These are phyloP conservation scores for Syzygium jambos DNA, from an alignment of 345 rosid species.

Conservation along the genomic window DNA sequence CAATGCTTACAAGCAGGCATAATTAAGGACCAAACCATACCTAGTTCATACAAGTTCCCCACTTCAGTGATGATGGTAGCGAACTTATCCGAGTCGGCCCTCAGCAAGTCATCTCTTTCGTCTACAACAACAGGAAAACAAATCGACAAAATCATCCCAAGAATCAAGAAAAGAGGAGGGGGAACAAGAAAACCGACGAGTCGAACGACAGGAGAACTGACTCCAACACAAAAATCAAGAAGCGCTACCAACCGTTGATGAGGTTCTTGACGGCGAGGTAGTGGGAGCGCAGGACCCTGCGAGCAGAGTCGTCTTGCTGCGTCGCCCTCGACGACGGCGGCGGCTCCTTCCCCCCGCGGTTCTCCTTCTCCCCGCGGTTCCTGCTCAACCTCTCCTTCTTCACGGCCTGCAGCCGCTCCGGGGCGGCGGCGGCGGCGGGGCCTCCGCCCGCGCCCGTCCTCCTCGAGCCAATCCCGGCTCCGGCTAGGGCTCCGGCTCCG, in stretches of 20 bases:
- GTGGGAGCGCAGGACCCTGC: slow-evolving; percentile 66
- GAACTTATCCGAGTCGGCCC: slow-evolving; percentile 55
- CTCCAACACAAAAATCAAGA: not conserved
- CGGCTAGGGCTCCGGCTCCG: not conserved
- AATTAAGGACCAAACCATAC: slow-evolving; percentile 11
- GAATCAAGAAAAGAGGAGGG: not conserved
- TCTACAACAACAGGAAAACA: slow-evolving; percentile 22
- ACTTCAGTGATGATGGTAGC: slow-evolving; percentile 45
- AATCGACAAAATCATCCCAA: not conserved
- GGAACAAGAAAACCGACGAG: not conserved
- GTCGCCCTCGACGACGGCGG: slow-evolving; percentile 4
- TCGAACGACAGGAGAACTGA: not conserved
- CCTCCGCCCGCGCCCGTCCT: not conserved
- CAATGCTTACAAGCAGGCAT: not conserved
- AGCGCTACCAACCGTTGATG: slow-evolving; percentile 36
- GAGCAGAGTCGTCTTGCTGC: slow-evolving; percentile 18
- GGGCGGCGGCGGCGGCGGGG: not conserved
- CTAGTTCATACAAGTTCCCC: slow-evolving; percentile 52
- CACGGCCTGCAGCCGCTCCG: slow-evolving; percentile 6
- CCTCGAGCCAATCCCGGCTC: not conserved
- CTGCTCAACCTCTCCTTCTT: slow-evolving; percentile 9
- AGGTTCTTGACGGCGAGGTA: slow-evolving; percentile 44
- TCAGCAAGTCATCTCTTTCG: slow-evolving; percentile 58
- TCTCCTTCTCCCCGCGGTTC: not conserved
- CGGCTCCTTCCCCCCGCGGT: not conserved